Evolutionary conservation across 2,329 filamentous ascomycete genomes (phyloP).

Genomic region (Fusarium cyanostomum): DNA sequence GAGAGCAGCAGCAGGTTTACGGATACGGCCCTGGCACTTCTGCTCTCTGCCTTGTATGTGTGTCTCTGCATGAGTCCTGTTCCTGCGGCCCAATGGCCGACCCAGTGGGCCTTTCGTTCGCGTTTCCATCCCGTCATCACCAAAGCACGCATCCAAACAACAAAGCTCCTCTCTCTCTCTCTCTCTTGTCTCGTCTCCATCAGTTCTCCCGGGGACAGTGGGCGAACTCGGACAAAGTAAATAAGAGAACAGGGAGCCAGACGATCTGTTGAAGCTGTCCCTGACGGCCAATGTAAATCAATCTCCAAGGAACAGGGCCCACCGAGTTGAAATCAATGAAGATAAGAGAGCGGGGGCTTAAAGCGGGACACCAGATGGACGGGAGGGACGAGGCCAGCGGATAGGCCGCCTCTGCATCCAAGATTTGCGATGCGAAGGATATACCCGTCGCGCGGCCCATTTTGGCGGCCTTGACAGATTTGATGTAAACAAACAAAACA

Average conservation of each 20-base stretch:
- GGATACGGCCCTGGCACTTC: background rate
- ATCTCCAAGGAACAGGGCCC: slow-evolving; percentile 33
- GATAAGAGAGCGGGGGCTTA: slow-evolving; percentile 19
- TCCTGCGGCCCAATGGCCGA: slow-evolving; percentile 37
- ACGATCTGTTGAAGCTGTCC: slow-evolving; percentile 3
- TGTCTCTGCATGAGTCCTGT: slow-evolving; percentile 28
- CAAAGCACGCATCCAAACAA: slow-evolving; percentile 14
- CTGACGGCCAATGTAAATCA: slow-evolving; percentile 25
- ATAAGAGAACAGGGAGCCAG: background rate
- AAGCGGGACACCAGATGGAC: slow-evolving; percentile 18
- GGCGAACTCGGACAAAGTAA: slow-evolving; percentile 10
- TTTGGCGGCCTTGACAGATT: slow-evolving; percentile 39
- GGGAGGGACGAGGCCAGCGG: background rate
- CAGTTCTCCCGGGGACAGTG: background rate
- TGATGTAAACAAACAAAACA: slow-evolving; percentile 35
- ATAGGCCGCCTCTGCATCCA: slow-evolving; percentile 23
- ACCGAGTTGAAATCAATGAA: slow-evolving; percentile 23
- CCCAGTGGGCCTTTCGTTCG: slow-evolving; percentile 35
- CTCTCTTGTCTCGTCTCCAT: background rate
- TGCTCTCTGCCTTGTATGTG: slow-evolving; percentile 11
- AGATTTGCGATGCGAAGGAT: slow-evolving; percentile 40
- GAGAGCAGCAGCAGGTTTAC: background rate
- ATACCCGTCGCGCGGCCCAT: slow-evolving; percentile 36
- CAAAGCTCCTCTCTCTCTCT: background rate
- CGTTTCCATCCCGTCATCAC: slow-evolving; percentile 25